Evolutionary conservation across 176 grass and related monocot species (phyloP).

Genomic region (Oryza meridionalis): DNA sequence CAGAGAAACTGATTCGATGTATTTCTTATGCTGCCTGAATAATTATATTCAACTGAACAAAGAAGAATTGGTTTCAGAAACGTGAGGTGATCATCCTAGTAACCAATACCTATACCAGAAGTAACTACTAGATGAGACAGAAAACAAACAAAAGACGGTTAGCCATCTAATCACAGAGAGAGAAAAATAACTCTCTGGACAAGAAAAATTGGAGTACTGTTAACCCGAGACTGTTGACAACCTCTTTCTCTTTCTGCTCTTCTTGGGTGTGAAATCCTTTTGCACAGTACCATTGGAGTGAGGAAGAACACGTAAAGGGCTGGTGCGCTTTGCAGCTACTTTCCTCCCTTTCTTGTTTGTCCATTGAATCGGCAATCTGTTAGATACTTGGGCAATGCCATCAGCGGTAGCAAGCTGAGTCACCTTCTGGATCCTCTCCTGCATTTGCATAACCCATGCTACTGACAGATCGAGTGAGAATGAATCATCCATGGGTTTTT

Average conservation of each 20-base stretch:
- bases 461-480: constrained; percentile 78
- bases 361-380: constrained; percentile 78
- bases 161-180: constrained; percentile 40
- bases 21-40: background rate
- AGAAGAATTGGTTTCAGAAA: background rate
- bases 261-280: constrained; percentile 54
- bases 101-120: constrained; percentile 35
- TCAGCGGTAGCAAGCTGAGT: constrained; percentile 59
- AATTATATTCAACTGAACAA: constrained; percentile 12
- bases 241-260: constrained; percentile 69
- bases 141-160: constrained; percentile 3
- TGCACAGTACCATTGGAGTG: constrained; percentile 34
- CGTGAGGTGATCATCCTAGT: constrained; percentile 11
- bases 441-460: constrained; percentile 78
- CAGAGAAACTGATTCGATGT: background rate
- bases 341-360: constrained; percentile 66
- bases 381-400: constrained; percentile 61
- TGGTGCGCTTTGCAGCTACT: constrained; percentile 42
- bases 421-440: constrained; percentile 68
- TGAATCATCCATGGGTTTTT: constrained; percentile 74
- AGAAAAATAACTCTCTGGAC: background rate
- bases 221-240: constrained; percentile 44
- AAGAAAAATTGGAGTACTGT: constrained; percentile 2
- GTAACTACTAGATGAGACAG: background rate
- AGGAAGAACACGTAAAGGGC: constrained; percentile 39